Evolutionary conservation across 768 basidiomycete genomes (phyloP).

Genomic region (Lentinula raphanica): DNA sequence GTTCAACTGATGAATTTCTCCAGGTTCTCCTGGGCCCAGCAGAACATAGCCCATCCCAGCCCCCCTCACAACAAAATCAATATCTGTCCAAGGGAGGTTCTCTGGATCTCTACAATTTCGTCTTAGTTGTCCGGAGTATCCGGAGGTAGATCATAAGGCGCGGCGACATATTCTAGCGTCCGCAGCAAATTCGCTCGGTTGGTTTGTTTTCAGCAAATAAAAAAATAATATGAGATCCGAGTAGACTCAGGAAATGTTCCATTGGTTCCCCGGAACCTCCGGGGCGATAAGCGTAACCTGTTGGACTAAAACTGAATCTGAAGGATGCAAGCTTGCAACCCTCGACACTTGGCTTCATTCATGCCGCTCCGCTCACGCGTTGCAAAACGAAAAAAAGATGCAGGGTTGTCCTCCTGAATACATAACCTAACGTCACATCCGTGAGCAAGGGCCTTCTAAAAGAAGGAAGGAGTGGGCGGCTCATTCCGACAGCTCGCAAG

Average conservation of each 20-base stretch:
- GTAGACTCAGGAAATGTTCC: background rate
- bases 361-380: background rate
- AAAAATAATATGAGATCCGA: background rate
- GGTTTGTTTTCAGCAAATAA: background rate
- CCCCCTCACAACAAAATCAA: background rate
- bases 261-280: background rate
- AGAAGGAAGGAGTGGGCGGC: conserved; percentile 4
- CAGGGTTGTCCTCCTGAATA: background rate
- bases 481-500: conserved; percentile 8
- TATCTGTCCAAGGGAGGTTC: background rate
- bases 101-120: background rate
- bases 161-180: background rate
- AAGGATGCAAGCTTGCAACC: background rate
- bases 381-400: background rate
- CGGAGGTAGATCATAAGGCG: background rate
- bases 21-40: too few relatives aligned
- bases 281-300: background rate
- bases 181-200: too few relatives aligned
- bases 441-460: background rate
- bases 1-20: background rate
- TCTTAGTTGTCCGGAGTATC: background rate
- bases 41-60: too few relatives aligned
- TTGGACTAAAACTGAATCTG: background rate
- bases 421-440: background rate
- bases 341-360: background rate